Percentiles rank a stretch among this genome's conserved stretches.
Conservation (phyloP, 192 early-diverging fungal species). For the Coemansia sp. region DNA sequence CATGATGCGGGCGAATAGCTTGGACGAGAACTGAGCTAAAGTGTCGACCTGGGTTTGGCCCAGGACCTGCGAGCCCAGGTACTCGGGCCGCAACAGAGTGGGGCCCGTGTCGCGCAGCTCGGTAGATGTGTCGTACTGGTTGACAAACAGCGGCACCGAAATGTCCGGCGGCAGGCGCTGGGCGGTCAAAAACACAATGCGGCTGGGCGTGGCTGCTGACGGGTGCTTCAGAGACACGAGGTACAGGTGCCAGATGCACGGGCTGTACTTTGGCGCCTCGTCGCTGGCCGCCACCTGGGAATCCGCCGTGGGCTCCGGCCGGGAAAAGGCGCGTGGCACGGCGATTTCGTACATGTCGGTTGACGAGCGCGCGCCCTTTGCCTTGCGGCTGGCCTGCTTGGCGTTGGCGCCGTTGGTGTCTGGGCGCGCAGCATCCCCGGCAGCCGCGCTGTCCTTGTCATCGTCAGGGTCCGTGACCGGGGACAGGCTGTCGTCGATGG, state of each 20-base stretch:
- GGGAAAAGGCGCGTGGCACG: conserved; percentile 14
- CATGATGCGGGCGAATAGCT: conserved; percentile 49
- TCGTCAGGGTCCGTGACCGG: conserved; percentile 49
- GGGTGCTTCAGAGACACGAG: conserved; percentile 22
- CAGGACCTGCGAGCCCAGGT: conserved; percentile 29
- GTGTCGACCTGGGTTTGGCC: conserved; percentile 34
- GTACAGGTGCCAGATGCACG: conserved; percentile 33
- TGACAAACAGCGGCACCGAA: conserved; percentile 29
- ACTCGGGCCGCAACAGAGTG: conserved; percentile 10
- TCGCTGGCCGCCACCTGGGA: background rate
- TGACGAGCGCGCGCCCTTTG: conserved; percentile 30
- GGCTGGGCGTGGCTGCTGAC: background rate
- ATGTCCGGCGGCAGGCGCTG: conserved; percentile 19
- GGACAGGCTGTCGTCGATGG: conserved; percentile 71
- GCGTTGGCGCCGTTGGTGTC: background rate
- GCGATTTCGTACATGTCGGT: conserved; percentile 16
- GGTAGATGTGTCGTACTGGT: conserved; percentile 14
- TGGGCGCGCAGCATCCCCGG: background rate
- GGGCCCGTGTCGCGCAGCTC: conserved; percentile 3
- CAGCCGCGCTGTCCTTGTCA: background rate
- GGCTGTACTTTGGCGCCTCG: background rate
- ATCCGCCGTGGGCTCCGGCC: background rate
- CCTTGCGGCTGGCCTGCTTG: background rate
- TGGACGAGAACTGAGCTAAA: conserved; percentile 56
- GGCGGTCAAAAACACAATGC: conserved; percentile 17